Evolutionary conservation across 768 basidiomycete genomes (phyloP), one percentile per base, ranked within the genome.

Genomic region (Hericium rajendrae): DNA sequence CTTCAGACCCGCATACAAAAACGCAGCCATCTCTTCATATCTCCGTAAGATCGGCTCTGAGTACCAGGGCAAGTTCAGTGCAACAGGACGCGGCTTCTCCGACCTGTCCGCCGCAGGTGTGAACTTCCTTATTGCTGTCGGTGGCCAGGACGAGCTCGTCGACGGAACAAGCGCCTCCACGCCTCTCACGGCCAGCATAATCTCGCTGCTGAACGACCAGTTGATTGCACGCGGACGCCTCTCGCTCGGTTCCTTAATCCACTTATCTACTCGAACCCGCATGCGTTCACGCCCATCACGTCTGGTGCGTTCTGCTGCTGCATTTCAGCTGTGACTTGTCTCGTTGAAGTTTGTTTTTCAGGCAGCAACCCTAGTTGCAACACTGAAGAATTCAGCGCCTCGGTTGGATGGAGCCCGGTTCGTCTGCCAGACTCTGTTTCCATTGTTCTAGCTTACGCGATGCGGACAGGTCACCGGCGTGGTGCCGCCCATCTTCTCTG

Each of bases 21-120:
- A 68, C 28, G 54, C 62, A 28, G 74, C 68, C 2, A 75, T 79
- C 9, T 57, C 52, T 2, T 51, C 58, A 0, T 80, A 73, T 67
- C 67, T 79, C 16, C 57, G 64, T n/a, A 60, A 59, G 20, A 62
- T 74, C 56, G 68, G 66, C 41, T 55, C 48, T 56, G 65, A 65
- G 8, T 64, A 68, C 60, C 28, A 51, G 0, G 73, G 73, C 32
- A 60, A 62, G 41, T 74, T 68, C 61, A 68, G 65, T 60, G 51
- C 52, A 28, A 68, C 57, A 64, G 76, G 75, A 37, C 77, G 77
- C 52, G 76, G 63, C 2, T 79, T 72, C 68, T 78, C 79, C 28
- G 78, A 80, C 67, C 67, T 79, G 46, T 66, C 76, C 16, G 76
- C 78, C 6, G 64, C 67, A 57, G 72, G 70, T 13, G 56, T 68